These are phyloP conservation scores for Nasturtium officinale DNA, from an alignment of 345 rosid species.

Conservation along the genomic window DNA sequence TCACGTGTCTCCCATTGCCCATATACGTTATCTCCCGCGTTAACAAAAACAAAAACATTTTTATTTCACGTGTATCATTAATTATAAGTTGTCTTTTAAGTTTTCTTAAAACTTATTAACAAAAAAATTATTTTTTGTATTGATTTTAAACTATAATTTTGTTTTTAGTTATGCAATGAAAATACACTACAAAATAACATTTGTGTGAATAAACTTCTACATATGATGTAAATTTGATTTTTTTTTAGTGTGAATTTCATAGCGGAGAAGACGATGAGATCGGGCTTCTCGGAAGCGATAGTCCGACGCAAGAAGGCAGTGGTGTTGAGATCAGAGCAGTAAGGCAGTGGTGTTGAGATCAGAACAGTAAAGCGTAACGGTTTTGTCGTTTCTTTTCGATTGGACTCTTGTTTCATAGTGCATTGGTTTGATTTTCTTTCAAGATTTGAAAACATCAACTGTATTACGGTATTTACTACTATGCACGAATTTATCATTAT, in stretches of 20 bases:
- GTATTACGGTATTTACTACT: no score
- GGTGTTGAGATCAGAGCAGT: constrained; percentile 90
- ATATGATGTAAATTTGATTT: not conserved
- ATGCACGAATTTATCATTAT: not conserved
- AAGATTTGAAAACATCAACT: constrained; percentile 23
- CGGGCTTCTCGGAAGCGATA: constrained; percentile 78
- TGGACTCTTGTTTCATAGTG: constrained; percentile 15
- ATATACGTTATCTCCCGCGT: constrained; percentile 73
- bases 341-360: constrained; percentile 76
- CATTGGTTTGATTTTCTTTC: not conserved
- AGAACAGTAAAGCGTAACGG: constrained; percentile 62
- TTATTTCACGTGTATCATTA: not conserved
- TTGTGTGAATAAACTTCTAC: not conserved
- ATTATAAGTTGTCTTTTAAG: not conserved
- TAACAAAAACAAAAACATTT: not conserved
- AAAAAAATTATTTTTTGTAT: no score
- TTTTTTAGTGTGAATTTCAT: not conserved
- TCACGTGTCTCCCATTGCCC: constrained; percentile 63
- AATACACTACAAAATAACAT: not conserved
- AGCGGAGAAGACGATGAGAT: constrained; percentile 92
- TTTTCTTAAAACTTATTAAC: not conserved
- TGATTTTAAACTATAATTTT: no score
- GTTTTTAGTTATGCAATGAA: no score
- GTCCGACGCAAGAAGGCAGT: constrained; percentile 69
- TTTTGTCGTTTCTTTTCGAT: no score